Conservation (phyloP, 768 basidiomycete genomes). For the Leucosporidium yakuticum region DNA sequence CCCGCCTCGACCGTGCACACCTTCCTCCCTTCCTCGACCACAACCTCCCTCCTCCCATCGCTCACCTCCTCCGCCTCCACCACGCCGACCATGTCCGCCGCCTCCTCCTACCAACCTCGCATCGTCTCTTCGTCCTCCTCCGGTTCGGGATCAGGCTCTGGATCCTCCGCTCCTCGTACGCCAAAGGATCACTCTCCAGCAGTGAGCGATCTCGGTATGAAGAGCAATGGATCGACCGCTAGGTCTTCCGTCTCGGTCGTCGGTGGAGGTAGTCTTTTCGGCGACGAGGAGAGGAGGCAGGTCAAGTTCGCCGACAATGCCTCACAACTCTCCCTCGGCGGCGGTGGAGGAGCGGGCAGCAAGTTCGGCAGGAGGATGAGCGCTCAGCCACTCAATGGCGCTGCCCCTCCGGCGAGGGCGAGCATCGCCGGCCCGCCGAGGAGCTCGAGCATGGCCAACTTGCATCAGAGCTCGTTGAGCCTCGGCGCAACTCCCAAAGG, state of each 20-base stretch:
- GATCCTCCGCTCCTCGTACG: conserved; percentile 19
- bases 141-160: neutral
- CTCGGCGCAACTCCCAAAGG: too few species aligned
- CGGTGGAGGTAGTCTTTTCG: neutral
- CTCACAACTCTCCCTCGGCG: too few species aligned
- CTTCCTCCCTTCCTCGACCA: neutral
- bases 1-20: neutral
- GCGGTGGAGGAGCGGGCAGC: too few species aligned
- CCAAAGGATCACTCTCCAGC: conserved; percentile 24
- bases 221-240: neutral
- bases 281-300: neutral
- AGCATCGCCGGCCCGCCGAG: too few species aligned
- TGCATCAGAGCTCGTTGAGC: too few species aligned
- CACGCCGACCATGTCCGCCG: neutral
- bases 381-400: neutral
- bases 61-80: neutral
- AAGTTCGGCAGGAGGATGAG: neutral
- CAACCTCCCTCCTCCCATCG: neutral
- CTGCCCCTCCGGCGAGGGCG: neutral
- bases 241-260: neutral
- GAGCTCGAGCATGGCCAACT: too few species aligned
- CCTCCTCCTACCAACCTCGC: conserved; percentile 3
- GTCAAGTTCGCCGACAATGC: conserved; percentile 3
- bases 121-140: conserved; percentile 26
- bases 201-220: conserved; percentile 12